Conservation (phyloP, 306 rosid genomes). For the Morella rubra region DNA sequence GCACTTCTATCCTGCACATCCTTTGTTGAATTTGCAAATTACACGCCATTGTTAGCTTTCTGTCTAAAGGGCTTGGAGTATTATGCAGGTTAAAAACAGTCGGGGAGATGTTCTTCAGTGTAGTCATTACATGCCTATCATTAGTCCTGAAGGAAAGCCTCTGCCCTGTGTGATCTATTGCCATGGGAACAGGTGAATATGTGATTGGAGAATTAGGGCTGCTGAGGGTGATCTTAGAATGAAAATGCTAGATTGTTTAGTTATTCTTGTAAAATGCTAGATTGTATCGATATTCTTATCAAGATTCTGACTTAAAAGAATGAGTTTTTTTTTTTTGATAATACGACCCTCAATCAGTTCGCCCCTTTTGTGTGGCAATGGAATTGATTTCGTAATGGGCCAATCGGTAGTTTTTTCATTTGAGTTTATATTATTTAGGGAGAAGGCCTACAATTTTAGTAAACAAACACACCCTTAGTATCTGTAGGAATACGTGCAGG, state of each 20-base stretch:
- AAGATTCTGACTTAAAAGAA: neutral
- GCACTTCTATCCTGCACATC: neutral
- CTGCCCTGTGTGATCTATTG: conserved; percentile 95
- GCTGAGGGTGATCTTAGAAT: conserved; percentile 11
- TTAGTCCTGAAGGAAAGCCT: conserved; percentile 84
- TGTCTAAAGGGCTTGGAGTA: conserved; percentile 20
- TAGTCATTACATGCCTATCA: conserved; percentile 88
- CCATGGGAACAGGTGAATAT: conserved; percentile 90
- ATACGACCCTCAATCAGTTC: neutral
- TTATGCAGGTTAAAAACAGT: conserved; percentile 78
- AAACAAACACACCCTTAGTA: no score
- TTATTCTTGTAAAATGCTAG: conserved; percentile 20
- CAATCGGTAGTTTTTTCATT: neutral
- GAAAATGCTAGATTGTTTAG: conserved; percentile 9
- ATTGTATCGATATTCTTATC: neutral
- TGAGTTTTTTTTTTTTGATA: neutral
- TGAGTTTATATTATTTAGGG: no score
- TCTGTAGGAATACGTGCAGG: no score
- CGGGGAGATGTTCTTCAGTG: conserved; percentile 86
- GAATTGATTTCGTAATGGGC: neutral
- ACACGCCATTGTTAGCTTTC: conserved; percentile 12
- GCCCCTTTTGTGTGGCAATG: conserved; percentile 12
- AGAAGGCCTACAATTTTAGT: no score
- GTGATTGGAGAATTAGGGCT: conserved; percentile 11
- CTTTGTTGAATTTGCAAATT: neutral